phyloP scores from a whole-genome alignment of 345 rosid genomes.

The Eucalyptus curtisii region DNA sequence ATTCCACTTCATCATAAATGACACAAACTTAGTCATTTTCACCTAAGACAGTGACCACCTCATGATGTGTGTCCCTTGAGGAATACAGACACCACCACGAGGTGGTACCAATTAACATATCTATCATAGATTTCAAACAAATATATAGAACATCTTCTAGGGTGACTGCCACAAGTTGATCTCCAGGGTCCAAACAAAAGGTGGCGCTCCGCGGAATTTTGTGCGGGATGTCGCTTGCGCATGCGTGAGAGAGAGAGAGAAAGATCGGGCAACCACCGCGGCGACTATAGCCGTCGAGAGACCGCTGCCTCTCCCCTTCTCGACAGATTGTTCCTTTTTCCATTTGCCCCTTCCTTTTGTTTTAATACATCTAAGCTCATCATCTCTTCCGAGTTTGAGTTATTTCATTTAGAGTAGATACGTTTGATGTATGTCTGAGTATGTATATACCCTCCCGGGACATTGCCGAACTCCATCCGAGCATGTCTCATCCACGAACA shows the following conservation, averaged over 20 bases:
- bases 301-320: too few relatives aligned
- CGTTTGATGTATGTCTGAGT: too few relatives aligned
- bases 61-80: background rate
- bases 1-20: background rate
- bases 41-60: background rate
- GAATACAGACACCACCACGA: background rate
- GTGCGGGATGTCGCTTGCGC: background rate
- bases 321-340: too few relatives aligned
- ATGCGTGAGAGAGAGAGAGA: background rate
- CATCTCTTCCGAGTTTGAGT: too few relatives aligned
- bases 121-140: background rate
- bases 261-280: too few relatives aligned
- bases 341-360: too few relatives aligned
- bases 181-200: background rate
- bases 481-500: background rate
- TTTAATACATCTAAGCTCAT: too few relatives aligned
- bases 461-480: too few relatives aligned
- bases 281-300: too few relatives aligned
- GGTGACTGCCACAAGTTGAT: background rate
- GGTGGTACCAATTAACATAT: background rate
- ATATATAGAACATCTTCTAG: background rate
- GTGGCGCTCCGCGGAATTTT: background rate
- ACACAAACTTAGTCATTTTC: background rate
- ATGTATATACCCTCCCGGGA: too few relatives aligned
- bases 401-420: too few relatives aligned